Conservation (phyloP, 2,329 filamentous ascomycete genomes). For the Diaporthe longicolla region DNA sequence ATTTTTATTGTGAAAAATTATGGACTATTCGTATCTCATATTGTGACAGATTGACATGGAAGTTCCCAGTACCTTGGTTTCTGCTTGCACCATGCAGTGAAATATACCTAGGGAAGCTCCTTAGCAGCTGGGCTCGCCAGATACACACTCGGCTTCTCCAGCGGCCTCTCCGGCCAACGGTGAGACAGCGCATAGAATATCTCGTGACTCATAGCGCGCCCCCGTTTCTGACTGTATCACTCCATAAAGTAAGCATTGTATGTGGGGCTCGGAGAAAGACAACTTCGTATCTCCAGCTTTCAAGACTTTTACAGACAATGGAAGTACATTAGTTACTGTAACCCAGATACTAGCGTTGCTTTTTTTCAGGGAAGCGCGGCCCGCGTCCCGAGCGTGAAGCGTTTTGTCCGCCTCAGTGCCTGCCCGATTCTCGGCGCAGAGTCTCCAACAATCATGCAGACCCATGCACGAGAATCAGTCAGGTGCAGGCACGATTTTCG, state of each 20-base stretch:
- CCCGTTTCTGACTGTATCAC: neutral
- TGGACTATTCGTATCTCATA: too few species aligned
- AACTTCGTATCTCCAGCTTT: neutral
- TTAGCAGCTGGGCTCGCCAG: neutral
- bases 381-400: neutral
- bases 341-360: conserved; percentile 12
- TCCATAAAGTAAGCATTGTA: neutral
- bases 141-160: neutral
- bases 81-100: too few species aligned
- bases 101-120: neutral
- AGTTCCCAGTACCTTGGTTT: neutral
- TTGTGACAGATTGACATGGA: neutral
- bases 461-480: conserved; percentile 7
- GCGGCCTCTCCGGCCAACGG: neutral
- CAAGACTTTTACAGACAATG: neutral
- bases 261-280: neutral
- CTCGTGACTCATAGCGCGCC: neutral
- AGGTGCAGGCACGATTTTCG: conserved; percentile 6
- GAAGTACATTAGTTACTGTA: neutral
- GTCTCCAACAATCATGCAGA: neutral
- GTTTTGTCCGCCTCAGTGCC: neutral
- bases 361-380: conserved; percentile 1
- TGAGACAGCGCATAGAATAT: neutral
- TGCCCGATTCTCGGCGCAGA: neutral
- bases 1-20: neutral